phyloP scores from a whole-genome alignment of 306 rosid genomes.

The Fragaria ananassa region DNA sequence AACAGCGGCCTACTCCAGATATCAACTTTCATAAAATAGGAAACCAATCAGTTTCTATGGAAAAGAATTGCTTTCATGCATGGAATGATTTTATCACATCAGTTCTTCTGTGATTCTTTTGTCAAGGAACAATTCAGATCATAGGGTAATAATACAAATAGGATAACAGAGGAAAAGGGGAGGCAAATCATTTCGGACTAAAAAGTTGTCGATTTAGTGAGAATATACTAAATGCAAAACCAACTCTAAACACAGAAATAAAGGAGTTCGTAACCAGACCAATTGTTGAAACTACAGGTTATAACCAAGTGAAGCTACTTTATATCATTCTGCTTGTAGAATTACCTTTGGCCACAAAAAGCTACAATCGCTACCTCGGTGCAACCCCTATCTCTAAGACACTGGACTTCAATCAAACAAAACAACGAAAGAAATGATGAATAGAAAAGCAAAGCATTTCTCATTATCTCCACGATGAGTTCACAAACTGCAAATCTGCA shows the following conservation, averaged over 20 bases:
- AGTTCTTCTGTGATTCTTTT: background rate
- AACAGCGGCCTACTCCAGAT: no score
- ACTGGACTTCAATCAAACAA: background rate
- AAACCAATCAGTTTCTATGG: background rate
- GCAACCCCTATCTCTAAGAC: background rate
- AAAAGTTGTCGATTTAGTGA: background rate
- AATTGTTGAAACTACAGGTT: background rate
- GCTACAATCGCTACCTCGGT: background rate
- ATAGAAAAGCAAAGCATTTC: background rate
- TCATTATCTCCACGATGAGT: constrained; percentile 2
- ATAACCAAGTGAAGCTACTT: background rate
- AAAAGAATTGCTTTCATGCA: background rate
- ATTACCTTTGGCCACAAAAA: background rate
- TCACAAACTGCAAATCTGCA: background rate
- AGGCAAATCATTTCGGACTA: background rate
- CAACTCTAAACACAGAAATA: no score
- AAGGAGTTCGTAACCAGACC: background rate
- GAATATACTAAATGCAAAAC: no score
- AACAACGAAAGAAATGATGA: background rate
- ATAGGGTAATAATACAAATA: background rate
- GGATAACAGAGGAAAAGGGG: background rate
- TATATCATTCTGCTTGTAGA: background rate
- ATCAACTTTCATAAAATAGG: background rate
- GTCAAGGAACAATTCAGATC: background rate
- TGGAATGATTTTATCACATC: background rate